These are phyloP conservation scores for Aspergillus sp. DNA, from an alignment of 2,329 filamentous ascomycete genomes.

Conservation along the genomic window DNA sequence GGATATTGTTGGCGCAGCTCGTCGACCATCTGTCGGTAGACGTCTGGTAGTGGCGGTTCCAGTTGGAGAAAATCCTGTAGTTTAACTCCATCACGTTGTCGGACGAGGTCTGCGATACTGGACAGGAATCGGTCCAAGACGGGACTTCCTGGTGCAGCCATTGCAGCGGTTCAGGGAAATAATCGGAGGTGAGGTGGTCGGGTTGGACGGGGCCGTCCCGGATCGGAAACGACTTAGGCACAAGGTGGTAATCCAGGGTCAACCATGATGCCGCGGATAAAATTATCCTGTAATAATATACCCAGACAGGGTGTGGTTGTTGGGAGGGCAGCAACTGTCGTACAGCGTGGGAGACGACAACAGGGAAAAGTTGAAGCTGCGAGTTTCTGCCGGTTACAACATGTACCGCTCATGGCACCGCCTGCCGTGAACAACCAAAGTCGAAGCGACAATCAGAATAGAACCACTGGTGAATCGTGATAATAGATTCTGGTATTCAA, in stretches of 20 bases:
- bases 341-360: not conserved
- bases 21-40: constrained; percentile 59
- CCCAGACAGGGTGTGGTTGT: too few relatives aligned
- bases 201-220: not conserved
- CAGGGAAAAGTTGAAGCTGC: not conserved
- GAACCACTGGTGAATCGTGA: too few relatives aligned
- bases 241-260: not conserved
- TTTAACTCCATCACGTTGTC: constrained; percentile 54
- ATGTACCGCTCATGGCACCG: not conserved
- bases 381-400: not conserved
- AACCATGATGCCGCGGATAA: not conserved
- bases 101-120: constrained; percentile 55
- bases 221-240: not conserved
- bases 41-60: constrained; percentile 59
- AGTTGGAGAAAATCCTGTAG: constrained; percentile 66
- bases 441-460: too few relatives aligned
- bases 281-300: not conserved
- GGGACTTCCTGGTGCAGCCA: constrained; percentile 42
- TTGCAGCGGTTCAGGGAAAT: constrained; percentile 1
- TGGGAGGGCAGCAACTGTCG: too few relatives aligned
- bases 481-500: too few relatives aligned
- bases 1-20: constrained; percentile 58
- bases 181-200: not conserved
- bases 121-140: constrained; percentile 61
- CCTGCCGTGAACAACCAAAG: not conserved